Conservation (phyloP, 106 monocot genomes). For the Amphibolis antarctica region DNA sequence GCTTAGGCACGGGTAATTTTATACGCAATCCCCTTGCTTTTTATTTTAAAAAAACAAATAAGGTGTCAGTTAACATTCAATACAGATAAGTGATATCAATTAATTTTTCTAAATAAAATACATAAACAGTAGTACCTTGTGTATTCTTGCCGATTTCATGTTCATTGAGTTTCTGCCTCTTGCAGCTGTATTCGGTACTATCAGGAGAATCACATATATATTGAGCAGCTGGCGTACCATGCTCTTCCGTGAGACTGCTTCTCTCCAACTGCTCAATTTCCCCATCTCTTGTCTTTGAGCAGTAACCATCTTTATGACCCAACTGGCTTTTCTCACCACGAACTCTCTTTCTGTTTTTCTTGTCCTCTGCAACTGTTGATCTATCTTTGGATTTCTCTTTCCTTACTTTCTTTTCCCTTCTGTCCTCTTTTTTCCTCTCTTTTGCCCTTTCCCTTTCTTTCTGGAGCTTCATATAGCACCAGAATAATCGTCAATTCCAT, state of each 20-base stretch:
- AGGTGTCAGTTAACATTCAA: not conserved
- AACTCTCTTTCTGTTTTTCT: slow-evolving; percentile 2
- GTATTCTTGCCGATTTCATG: slow-evolving; percentile 3
- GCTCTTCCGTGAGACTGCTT: slow-evolving; percentile 76
- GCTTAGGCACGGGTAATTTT: slow-evolving; percentile 21
- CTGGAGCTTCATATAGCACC: slow-evolving; percentile 12
- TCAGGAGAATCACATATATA: slow-evolving; percentile 34
- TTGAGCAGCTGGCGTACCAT: slow-evolving; percentile 14
- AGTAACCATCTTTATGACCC: not conserved
- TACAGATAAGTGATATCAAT: not conserved
- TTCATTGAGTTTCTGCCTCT: slow-evolving; percentile 25
- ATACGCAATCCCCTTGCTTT: slow-evolving; percentile 33
- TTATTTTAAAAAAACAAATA: not conserved
- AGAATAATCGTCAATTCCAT: slow-evolving; percentile 12
- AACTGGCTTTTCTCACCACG: slow-evolving; percentile 6
- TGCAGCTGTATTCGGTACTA: slow-evolving; percentile 44
- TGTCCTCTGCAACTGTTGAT: not conserved
- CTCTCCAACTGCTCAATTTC: slow-evolving; percentile 39
- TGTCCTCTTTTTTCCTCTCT: not conserved
- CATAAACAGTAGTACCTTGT: slow-evolving; percentile 18
- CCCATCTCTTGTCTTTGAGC: not conserved
- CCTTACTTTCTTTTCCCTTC: not conserved
- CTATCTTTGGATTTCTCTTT: slow-evolving; percentile 4
- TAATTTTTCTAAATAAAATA: not conserved
- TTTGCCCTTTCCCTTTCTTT: slow-evolving; percentile 10